These are phyloP conservation scores for Malus hybrid DNA, from an alignment of 331 rosid genomes.

Conservation along the genomic window DNA sequence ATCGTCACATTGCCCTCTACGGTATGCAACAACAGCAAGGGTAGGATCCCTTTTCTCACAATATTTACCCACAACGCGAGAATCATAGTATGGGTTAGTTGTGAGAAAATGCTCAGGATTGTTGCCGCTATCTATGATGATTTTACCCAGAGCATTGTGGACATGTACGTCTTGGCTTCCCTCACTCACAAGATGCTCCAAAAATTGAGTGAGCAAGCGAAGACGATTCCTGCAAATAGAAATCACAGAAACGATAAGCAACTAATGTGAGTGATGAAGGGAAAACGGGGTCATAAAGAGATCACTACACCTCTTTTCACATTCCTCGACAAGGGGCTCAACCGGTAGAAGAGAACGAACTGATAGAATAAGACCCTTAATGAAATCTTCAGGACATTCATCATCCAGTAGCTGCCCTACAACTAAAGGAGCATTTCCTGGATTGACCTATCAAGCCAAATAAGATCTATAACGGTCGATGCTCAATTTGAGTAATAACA, in stretches of 20 bases:
- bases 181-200: slow-evolving; percentile 38
- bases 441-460: slow-evolving; percentile 21
- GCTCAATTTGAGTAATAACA: background rate
- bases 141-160: slow-evolving; percentile 35
- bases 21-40: slow-evolving; percentile 35
- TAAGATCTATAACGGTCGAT: background rate
- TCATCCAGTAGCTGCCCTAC: slow-evolving; percentile 37
- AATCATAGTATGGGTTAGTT: slow-evolving; percentile 35
- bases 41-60: slow-evolving; percentile 35
- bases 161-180: slow-evolving; percentile 41
- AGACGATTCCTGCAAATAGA: slow-evolving; percentile 26
- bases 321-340: slow-evolving; percentile 30
- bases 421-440: slow-evolving; percentile 33
- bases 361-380: slow-evolving; percentile 31
- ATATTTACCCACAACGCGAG: slow-evolving; percentile 34
- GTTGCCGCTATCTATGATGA: slow-evolving; percentile 31
- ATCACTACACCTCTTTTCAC: slow-evolving; percentile 21
- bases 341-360: slow-evolving; percentile 39
- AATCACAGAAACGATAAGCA: slow-evolving; percentile 1
- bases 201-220: slow-evolving; percentile 27
- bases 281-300: background rate
- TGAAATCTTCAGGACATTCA: slow-evolving; percentile 36
- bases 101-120: slow-evolving; percentile 37
- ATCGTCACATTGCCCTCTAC: slow-evolving; percentile 35
- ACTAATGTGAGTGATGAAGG: background rate